Percentiles rank a stretch among this genome's conserved stretches.
These are phyloP conservation scores for Castanopsis chinensis DNA, from an alignment of 306 rosid species.

Conservation along the genomic window DNA sequence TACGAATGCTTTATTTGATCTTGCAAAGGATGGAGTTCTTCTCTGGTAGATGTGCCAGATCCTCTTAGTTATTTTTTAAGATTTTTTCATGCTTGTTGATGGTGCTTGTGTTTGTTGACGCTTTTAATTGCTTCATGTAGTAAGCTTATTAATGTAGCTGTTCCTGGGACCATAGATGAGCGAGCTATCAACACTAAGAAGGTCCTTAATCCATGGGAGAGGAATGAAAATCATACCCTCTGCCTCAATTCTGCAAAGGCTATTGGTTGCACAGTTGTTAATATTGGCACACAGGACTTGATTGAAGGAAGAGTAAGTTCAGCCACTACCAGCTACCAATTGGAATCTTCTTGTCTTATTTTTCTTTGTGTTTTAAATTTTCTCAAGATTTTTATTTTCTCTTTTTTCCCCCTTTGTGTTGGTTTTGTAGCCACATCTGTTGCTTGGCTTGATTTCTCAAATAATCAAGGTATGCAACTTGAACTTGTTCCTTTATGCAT, in stretches of 20 bases:
- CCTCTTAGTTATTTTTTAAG: conserved; percentile 15
- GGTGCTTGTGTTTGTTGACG: conserved; percentile 25
- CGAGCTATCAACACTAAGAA: conserved; percentile 94
- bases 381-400: conserved; percentile 16
- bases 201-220: conserved; percentile 97
- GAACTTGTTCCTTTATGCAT: conserved; percentile 9
- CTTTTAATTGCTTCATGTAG: conserved; percentile 49
- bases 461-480: conserved; percentile 71
- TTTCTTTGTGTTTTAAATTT: conserved; percentile 1
- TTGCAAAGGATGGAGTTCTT: conserved; percentile 91
- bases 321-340: conserved; percentile 12
- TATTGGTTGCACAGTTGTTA: conserved; percentile 99
- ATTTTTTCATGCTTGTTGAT: conserved; percentile 1
- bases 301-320: conserved; percentile 88
- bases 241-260: conserved; percentile 98
- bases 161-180: conserved; percentile 98
- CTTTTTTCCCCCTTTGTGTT: conserved; percentile 6
- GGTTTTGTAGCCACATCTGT: conserved; percentile 73
- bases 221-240: conserved; percentile 96
- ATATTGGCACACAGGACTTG: conserved; percentile 92
- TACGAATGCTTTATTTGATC: conserved; percentile 79
- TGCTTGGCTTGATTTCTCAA: conserved; percentile 97
- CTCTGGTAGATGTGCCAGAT: conserved; percentile 65
- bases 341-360: conserved; percentile 12
- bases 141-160: conserved; percentile 94